Conservation (phyloP, 2,329 filamentous ascomycete genomes). For the Dactylellina cionopaga region DNA sequence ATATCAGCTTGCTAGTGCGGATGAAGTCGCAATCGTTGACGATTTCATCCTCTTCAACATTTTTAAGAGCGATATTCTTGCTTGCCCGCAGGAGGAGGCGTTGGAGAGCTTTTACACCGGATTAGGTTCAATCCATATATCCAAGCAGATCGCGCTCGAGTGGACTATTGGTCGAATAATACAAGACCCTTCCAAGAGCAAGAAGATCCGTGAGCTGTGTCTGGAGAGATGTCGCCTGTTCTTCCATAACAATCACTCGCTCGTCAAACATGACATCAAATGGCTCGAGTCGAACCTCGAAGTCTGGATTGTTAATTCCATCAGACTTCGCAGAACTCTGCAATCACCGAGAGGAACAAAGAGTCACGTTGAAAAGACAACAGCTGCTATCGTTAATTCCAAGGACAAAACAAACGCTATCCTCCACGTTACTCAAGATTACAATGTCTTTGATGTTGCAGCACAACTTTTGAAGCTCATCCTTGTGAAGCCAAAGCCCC, state of each 20-base stretch:
- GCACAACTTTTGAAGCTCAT: constrained; percentile 84
- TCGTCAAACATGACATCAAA: constrained; percentile 84
- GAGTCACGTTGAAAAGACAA: constrained; percentile 69
- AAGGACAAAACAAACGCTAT: constrained; percentile 58
- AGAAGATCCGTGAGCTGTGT: constrained; percentile 79
- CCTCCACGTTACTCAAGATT: constrained; percentile 78
- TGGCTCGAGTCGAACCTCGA: constrained; percentile 89
- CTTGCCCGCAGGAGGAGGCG: constrained; percentile 86
- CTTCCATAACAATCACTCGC: constrained; percentile 80
- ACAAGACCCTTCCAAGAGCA: constrained; percentile 74
- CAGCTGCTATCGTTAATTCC: constrained; percentile 69
- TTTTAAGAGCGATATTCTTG: constrained; percentile 85
- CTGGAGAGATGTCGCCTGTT: constrained; percentile 90
- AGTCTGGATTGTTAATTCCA: constrained; percentile 79
- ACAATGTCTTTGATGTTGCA: constrained; percentile 91
- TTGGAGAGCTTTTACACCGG: constrained; percentile 83
- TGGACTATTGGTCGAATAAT: constrained; percentile 67
- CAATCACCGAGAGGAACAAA: constrained; percentile 51
- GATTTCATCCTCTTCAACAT: constrained; percentile 89
- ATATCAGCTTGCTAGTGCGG: constrained; percentile 78
- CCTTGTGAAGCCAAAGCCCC: constrained; percentile 82
- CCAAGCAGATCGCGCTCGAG: constrained; percentile 70
- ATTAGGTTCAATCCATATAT: constrained; percentile 80
- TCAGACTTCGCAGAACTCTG: constrained; percentile 68
- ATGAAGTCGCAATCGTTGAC: constrained; percentile 80